Conservation (phyloP, 192 early-diverging fungal genomes). For the Geranomyces variabilis region DNA sequence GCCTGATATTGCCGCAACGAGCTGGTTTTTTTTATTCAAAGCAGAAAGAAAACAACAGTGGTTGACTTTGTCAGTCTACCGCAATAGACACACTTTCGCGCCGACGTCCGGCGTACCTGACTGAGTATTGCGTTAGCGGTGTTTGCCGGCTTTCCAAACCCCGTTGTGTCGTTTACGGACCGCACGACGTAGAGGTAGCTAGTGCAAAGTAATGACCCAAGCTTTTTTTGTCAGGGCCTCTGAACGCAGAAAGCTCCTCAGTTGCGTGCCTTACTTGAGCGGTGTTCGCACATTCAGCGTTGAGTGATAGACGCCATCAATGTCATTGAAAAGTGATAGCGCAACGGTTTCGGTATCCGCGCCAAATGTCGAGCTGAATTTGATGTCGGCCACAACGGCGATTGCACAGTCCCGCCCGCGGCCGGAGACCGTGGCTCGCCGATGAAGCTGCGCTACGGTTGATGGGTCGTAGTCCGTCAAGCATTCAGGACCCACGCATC, state of each 20-base stretch:
- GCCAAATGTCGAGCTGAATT: constrained; percentile 29
- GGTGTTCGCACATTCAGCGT: constrained; percentile 28
- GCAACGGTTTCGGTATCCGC: constrained; percentile 17
- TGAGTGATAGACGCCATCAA: constrained; percentile 23
- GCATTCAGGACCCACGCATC: not conserved
- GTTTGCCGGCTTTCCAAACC: constrained; percentile 25
- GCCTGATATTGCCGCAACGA: not conserved
- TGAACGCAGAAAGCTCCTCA: not conserved
- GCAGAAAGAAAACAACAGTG: not conserved
- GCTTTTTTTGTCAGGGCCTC: not conserved
- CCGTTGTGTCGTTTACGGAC: constrained; percentile 13
- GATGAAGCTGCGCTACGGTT: not conserved
- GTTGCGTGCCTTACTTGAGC: not conserved
- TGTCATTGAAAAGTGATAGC: constrained; percentile 31
- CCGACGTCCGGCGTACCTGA: constrained; percentile 5
- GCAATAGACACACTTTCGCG: too few species aligned
- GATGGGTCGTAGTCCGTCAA: not conserved
- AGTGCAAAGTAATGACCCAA: not conserved
- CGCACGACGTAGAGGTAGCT: constrained; percentile 35
- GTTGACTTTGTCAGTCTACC: too few species aligned
- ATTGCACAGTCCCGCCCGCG: constrained; percentile 29
- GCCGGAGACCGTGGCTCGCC: constrained; percentile 12
- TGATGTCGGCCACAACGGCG: constrained; percentile 29
- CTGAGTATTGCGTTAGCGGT: not conserved
- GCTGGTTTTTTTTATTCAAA: constrained; percentile 12